Evolutionary conservation across 192 early-diverging fungal species (phyloP), one percentile per base, ranked within the genome.

Genomic region (Podila verticillata): DNA sequence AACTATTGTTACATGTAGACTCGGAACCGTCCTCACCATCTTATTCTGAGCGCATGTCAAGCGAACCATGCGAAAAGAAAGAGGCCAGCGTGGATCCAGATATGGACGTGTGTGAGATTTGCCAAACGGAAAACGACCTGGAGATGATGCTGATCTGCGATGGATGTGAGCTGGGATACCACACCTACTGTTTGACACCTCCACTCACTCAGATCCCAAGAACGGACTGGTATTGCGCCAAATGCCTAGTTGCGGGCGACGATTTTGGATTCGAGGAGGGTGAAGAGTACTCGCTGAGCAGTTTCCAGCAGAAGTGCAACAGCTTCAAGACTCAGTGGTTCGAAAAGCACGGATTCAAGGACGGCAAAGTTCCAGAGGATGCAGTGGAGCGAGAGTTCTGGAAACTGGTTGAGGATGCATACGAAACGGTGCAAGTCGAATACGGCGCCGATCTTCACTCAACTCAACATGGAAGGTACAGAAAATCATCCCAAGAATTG

Each of bases 391-490:
- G 86, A 13, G 96, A 97, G 83, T 99, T 99, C 77, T 99, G 96
- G 97, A 85, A 93, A 20, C 83, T 99, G 44, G 92, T 96, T 2
- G 92, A 94, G 30, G 91, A 92, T 57, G 92, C 94, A 1, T 93
- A 93, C 67, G 94, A 97, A 65, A 90, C 93, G 35, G 91, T 94
- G 1, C 92, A 97, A 70, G 96, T 99, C 0, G 96, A 97, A 84
- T 99, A 99, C 71, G 97, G 97, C 6, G 96, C 97, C 1, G 96
- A 99, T 78, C 81, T 97, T 62, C 95, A 98, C 80, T 92, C 95
- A 5, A 91, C 93, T 29, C 87, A 92, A 63, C 95, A 97, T 81
- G 97, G 97, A 83, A 96, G 92, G 91, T 92, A 44, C 24, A 57
- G 39, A 10, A 44, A 44, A 44, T 44, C 39, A 12, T 8, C 36